Evolutionary conservation across 371 early-diverging fungal species (phyloP).

Genomic region (Mucor mucedo): DNA sequence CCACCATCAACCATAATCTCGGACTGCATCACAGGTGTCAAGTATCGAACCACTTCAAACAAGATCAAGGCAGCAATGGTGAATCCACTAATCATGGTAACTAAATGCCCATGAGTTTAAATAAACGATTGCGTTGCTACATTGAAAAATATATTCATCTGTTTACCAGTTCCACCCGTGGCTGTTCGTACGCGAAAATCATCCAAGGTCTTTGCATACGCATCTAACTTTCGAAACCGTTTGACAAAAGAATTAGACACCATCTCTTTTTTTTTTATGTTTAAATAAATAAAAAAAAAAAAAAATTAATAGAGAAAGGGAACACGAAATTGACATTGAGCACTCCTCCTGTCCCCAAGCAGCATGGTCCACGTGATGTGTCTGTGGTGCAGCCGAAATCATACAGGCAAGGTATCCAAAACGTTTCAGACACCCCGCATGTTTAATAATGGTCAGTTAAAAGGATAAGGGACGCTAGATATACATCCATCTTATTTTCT

Average conservation of each 20-base stretch:
- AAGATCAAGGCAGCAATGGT: constrained; percentile 75
- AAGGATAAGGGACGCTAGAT: no score
- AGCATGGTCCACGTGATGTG: no score
- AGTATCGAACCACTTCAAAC: constrained; percentile 83
- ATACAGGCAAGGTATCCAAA: no score
- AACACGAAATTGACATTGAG: neutral
- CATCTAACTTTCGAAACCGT: constrained; percentile 80
- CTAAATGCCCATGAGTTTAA: constrained; percentile 31
- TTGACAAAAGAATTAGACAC: constrained; percentile 47
- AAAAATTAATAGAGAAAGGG: neutral
- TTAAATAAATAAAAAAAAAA: neutral
- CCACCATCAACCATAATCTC: constrained; percentile 85
- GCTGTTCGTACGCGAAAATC: constrained; percentile 93
- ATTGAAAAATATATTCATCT: neutral
- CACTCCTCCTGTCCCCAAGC: no score
- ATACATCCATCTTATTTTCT: no score
- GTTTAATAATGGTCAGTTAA: no score
- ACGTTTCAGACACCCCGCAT: no score
- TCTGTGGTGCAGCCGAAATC: no score
- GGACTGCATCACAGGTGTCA: constrained; percentile 67
- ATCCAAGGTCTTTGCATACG: constrained; percentile 97
- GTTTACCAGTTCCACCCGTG: constrained; percentile 82
- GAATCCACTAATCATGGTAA: constrained; percentile 77
- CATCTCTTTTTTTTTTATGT: constrained; percentile 23
- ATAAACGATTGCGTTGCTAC: neutral